Conservation (phyloP, 108 stramenopile species). For the Pseudonitzschia delicatissima region DNA sequence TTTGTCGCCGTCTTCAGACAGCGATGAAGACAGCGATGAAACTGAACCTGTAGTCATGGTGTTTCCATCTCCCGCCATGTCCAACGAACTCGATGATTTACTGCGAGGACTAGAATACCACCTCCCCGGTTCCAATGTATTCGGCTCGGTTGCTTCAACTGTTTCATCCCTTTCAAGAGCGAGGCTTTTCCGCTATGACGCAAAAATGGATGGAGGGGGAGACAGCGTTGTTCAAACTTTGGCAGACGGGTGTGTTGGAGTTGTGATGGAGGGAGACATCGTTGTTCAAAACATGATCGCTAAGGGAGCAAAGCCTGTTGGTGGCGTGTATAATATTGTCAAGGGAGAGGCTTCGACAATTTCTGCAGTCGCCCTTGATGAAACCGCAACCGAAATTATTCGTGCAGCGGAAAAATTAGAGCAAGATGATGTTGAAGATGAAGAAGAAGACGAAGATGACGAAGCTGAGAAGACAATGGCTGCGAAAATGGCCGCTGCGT, state of each 20-base stretch:
- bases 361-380: constrained; percentile 71
- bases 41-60: constrained; percentile 55
- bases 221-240: constrained; percentile 33
- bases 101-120: constrained; percentile 42
- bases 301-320: constrained; percentile 83
- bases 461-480: constrained; percentile 7
- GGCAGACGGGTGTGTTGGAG: constrained; percentile 79
- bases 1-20: constrained; percentile 9
- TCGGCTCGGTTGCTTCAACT: constrained; percentile 81
- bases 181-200: constrained; percentile 62
- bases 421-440: constrained; percentile 36
- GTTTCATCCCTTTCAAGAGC: constrained; percentile 69
- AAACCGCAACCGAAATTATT: constrained; percentile 52
- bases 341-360: constrained; percentile 60
- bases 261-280: constrained; percentile 67
- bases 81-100: constrained; percentile 70
- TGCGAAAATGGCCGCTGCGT: constrained; percentile 42
- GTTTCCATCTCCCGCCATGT: constrained; percentile 70
- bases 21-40: constrained; percentile 21
- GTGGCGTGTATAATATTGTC: constrained; percentile 78
- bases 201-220: constrained; percentile 1
- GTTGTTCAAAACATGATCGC: constrained; percentile 68
- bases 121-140: constrained; percentile 26
- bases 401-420: constrained; percentile 33
- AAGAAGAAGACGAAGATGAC: constrained; percentile 35